Evolutionary conservation across 2,329 filamentous ascomycete species (phyloP).

Genomic region (Neonectria coccinea): DNA sequence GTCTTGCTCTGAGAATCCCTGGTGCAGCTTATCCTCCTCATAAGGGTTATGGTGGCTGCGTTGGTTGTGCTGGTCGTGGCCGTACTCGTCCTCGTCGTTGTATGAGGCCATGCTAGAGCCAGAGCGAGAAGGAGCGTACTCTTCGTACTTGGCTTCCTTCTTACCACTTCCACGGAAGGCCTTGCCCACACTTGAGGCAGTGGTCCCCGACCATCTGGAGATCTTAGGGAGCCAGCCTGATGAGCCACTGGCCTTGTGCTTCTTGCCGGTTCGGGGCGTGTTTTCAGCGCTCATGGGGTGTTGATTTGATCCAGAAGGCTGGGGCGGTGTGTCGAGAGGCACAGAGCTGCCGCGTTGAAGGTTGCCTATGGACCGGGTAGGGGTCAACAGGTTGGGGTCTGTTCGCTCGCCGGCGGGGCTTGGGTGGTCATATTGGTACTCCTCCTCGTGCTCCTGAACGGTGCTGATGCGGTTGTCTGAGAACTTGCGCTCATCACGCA

Average conservation of each 20-base stretch:
- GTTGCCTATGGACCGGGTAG: constrained; percentile 60
- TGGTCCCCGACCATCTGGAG: constrained; percentile 97
- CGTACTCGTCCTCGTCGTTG: constrained; percentile 66
- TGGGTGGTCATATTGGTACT: constrained; percentile 68
- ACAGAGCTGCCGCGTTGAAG: constrained; percentile 63
- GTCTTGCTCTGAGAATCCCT: constrained; percentile 67
- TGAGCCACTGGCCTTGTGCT: constrained; percentile 88
- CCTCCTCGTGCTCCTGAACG: constrained; percentile 85
- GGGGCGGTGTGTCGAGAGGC: constrained; percentile 70
- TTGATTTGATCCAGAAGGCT: constrained; percentile 53
- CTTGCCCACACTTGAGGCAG: constrained; percentile 85
- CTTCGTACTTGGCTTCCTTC: constrained; percentile 71
- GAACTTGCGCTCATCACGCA: constrained; percentile 66
- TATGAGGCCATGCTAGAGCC: constrained; percentile 79
- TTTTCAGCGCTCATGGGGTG: constrained; percentile 76
- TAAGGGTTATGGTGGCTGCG: constrained; percentile 57
- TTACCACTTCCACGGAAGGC: constrained; percentile 77
- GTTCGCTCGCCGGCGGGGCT: constrained; percentile 54
- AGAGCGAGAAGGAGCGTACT: constrained; percentile 75
- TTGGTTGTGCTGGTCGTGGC: constrained; percentile 48
- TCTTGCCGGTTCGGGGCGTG: constrained; percentile 80
- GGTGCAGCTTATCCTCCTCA: constrained; percentile 70
- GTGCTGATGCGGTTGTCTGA: constrained; percentile 90
- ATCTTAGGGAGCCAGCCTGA: constrained; percentile 89
- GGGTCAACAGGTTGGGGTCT: constrained; percentile 69